Base-by-base conservation (phyloP, 2,329 filamentous ascomycete species). In the Cercospora sojina region DNA sequence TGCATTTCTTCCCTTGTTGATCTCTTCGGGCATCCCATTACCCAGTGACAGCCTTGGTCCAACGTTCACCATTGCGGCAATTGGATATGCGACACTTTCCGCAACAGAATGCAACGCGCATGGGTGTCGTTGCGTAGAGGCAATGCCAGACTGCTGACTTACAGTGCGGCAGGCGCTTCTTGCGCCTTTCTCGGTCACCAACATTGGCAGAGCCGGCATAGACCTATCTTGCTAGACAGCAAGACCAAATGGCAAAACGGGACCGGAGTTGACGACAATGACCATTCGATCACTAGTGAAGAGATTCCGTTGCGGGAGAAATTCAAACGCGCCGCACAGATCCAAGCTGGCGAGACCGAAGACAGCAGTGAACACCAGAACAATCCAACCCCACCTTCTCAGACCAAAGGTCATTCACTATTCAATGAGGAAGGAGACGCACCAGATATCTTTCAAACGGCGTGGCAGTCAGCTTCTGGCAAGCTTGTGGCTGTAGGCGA, bases 401-500 rank as follows among this genome's bases (percentile, higher is more conserved):
- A 73, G 53, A 74, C 70, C 7, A 71, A 70, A 51, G 70, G 69
- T 3, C 71, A 71, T 43, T 66, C 64, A 7, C 43, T 64, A 10
- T 69, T 67, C 10, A 67, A 71, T 10, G 27, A 61, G 16, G 66
- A 66, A 47, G 70, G 67, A 2, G 65, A 66, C 53, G 23, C 65
- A n/a, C 51, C 65, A 25, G 58, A 59, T 55, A 43, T 29, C n/a
- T 63, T 58, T 12, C 29, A 60, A 13, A 69, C 71, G 3, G 71
- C 74, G 13, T 77, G 75, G 75, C 66, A 72, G 27, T 59, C 64
- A 20, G 73, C 72, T n/a, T 72, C 73, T 16, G 70, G 68, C 12
- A 68, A 68, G n/a, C 65, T 76, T 23, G 66, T 69, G 16, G 65
- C 70, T 1, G 69, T 75, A 12, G 71, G 70, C 41, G 69, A 71